Base-by-base conservation (phyloP, 139 green algal genomes). In the Picochlorum sp. region DNA sequence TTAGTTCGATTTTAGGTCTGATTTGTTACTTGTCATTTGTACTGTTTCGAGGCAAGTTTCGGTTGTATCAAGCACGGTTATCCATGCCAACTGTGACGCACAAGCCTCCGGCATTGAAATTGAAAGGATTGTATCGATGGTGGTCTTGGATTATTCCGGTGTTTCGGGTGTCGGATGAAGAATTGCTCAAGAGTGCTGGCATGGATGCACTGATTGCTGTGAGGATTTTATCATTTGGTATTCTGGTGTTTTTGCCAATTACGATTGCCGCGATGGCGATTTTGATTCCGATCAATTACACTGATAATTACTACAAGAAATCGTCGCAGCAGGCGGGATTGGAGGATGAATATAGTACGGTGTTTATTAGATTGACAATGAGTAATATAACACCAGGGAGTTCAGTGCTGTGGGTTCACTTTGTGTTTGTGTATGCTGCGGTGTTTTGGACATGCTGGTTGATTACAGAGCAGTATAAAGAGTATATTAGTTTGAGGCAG, bases 71-170 rank as follows among this genome's bases (percentile, higher is more conserved):
- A 14, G 63, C 69, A 7, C 54, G 69, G 26, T 41, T 76, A 38
- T 47, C 66, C 49, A 49, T 71, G 57, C 52, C 69, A 34, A 13
- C 21, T 23, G 69, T 76, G 45, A 65, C 69, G 16, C 55, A 60
- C 63, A 70, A 70, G 45, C 69, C 69, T 24, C 69, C 69, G 28
- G 38, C 45, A 24, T 44, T 76, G 44, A 21, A 38, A 31, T 45
- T 76, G 44, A 38, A 34, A 18, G 69, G 69, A 14, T 34, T 63
- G 54, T 28, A 38, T 31, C 57, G 70, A 49, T 15, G 70, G 23
- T 77, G 57, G 57, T 65, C 62, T 16, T 83, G 75, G 75, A 60
- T 84, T 31, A 54, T 72, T 24, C 77, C 77, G 20, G 68, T 83
- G 9, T 80, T 84, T 55, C 65, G 15, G 0, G 72, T 75, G 14